Evolutionary conservation across 106 monocot genomes (phyloP).

Genomic region (Allium sativum): DNA sequence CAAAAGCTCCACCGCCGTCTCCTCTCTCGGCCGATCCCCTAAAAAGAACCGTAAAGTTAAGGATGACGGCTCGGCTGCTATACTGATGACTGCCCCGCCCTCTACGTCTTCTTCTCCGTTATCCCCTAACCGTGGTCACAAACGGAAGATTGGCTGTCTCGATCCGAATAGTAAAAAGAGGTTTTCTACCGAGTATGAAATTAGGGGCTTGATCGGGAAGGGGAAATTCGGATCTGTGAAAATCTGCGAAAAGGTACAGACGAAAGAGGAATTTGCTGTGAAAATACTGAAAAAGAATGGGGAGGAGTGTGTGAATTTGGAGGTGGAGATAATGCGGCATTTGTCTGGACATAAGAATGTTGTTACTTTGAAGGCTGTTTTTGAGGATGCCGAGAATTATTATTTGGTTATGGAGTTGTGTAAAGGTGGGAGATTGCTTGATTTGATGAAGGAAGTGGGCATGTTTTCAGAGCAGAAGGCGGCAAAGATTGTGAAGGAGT

Average conservation of each 20-base stretch:
- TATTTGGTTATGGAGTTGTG: conserved; percentile 95
- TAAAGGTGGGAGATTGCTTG: conserved; percentile 63
- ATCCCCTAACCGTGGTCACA: conserved; percentile 50
- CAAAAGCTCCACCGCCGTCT: conserved; percentile 11
- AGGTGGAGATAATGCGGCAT: conserved; percentile 99
- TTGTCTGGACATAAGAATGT: conserved; percentile 85
- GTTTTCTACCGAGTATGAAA: conserved; percentile 51
- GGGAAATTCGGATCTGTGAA: conserved; percentile 86
- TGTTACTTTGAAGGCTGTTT: conserved; percentile 64
- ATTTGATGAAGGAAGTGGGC: conserved; percentile 55
- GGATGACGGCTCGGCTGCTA: conserved; percentile 2
- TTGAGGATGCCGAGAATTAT: conserved; percentile 65
- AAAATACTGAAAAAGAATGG: conserved; percentile 74
- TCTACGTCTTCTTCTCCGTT: conserved; percentile 28
- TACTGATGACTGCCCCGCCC: conserved; percentile 51
- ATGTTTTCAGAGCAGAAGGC: conserved; percentile 56
- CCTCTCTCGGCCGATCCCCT: conserved; percentile 13
- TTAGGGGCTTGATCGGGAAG: conserved; percentile 59
- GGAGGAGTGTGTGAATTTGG: conserved; percentile 73
- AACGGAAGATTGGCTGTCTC: conserved; percentile 82
- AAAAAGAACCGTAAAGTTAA: conserved; percentile 32
- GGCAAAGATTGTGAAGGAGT: conserved; percentile 53
- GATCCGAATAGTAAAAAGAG: conserved; percentile 62
- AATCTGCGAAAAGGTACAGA: conserved; percentile 33
- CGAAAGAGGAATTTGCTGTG: conserved; percentile 62